phyloP scores from a whole-genome alignment of 305 asterid genomes.

The Ilex paraguariensis region DNA sequence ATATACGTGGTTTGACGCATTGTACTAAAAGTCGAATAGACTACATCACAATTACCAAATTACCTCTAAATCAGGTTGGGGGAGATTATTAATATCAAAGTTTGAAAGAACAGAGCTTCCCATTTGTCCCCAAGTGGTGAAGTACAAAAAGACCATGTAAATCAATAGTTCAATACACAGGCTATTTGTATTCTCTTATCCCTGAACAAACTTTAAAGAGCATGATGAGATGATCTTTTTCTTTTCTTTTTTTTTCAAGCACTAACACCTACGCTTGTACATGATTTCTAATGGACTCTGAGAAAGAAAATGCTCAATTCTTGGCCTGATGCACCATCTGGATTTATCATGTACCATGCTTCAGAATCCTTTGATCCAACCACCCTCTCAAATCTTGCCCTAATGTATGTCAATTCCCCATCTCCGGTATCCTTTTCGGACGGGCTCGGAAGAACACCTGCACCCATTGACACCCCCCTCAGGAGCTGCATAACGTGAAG shows the following conservation, averaged over 20 bases:
- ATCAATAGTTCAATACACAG: too few species aligned
- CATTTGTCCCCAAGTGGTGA: too few species aligned
- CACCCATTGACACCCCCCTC: constrained; percentile 91
- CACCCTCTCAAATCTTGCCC: constrained; percentile 78
- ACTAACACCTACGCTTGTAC: constrained; percentile 19
- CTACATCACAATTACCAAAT: too few species aligned
- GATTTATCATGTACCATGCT: constrained; percentile 84
- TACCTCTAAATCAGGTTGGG: too few species aligned
- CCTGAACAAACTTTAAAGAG: neutral
- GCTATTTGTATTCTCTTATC: too few species aligned
- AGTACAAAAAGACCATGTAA: too few species aligned
- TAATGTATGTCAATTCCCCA: constrained; percentile 72
- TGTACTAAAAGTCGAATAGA: too few species aligned
- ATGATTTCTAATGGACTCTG: constrained; percentile 24
- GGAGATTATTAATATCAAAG: too few species aligned
- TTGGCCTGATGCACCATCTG: constrained; percentile 82
- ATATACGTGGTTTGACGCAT: too few species aligned
- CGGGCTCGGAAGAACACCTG: constrained; percentile 75
- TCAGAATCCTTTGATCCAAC: constrained; percentile 79
- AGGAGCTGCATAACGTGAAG: constrained; percentile 62
- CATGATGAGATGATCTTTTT: too few species aligned
- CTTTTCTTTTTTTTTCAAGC: constrained; percentile 10
- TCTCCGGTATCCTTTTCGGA: constrained; percentile 26
- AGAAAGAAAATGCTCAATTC: constrained; percentile 85
- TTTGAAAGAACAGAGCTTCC: too few species aligned